Evolutionary conservation across 495 filamentous ascomycete species (phyloP), one percentile per base, ranked within the genome.

Genomic region (Daldinia decipiens): DNA sequence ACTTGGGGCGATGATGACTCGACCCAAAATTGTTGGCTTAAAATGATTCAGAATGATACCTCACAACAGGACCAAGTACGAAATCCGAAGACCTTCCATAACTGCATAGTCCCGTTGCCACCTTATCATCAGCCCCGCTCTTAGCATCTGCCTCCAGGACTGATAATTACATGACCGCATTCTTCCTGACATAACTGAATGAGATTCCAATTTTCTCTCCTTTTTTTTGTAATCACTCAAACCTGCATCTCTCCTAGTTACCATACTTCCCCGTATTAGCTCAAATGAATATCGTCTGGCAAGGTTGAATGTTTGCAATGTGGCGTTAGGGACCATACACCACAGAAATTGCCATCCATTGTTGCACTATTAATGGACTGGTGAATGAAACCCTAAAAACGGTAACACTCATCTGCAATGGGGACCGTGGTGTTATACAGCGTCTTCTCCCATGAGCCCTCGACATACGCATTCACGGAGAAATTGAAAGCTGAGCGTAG

Each of bases 401-500:
- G 60, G 50, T 52, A 68, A 47, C 71, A 74, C 62, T 70, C 58
- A 52, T 74, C 71, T 12, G 40, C 38, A 34, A 74, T 57, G n/a
- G 71, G 71, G 34, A 70, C 50, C 19, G 66, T 47, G 26, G 63
- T 67, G 38, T 36, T 67, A 32, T 74, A 74, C 13, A 70, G 53
- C 6, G 53, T 52, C 36, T 61, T 63, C 57, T 59, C 8, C 67
- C 67, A 74, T 31, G 27, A 15, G 45, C 60, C 54, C 6, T 26
- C 29, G 21, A 74, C 71, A 27, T 43, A 74, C 36, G 71, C 71
- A 5, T 36, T 24, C 15, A 74, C 53, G 54, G 27, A 67, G 62
- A 74, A 67, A 57, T 74, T 67, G 67, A 74, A 70, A 36, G 62
- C 43, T n/a, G 71, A 70, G 8, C 53, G 58, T 40, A 74, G 43